A percentile compares a stretch with the other conserved stretches of the same genome.
These are phyloP conservation scores for Apiotrichum akiyoshidainum DNA, from an alignment of 1,284 basidiomycete species.

Conservation along the genomic window DNA sequence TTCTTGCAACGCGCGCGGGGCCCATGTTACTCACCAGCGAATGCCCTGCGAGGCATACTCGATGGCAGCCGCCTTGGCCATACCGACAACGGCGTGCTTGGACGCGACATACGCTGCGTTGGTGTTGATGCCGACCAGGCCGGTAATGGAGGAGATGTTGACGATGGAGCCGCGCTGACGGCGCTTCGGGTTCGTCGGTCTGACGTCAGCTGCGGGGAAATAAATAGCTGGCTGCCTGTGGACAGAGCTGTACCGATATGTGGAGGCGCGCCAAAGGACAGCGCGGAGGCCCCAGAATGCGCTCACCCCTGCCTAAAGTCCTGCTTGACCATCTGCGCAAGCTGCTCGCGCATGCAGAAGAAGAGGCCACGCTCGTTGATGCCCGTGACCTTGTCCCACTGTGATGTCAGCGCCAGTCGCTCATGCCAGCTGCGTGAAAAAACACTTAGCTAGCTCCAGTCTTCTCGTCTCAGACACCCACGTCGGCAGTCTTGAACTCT, in stretches of 20 bases:
- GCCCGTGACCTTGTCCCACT: constrained; percentile 29
- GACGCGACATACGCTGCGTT: constrained; percentile 18
- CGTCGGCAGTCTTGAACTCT: constrained; percentile 23
- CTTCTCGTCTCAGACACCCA: not conserved
- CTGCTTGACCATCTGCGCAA: constrained; percentile 24
- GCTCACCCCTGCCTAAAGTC: constrained; percentile 7
- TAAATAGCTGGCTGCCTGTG: too few relatives aligned
- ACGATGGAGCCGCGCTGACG: constrained; percentile 27
- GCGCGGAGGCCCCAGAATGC: not conserved
- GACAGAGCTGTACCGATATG: too few relatives aligned
- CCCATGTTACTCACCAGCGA: constrained; percentile 9
- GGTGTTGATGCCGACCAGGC: constrained; percentile 3
- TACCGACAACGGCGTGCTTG: constrained; percentile 24
- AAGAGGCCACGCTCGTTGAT: constrained; percentile 30
- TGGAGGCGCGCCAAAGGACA: not conserved
- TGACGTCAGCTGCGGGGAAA: not conserved
- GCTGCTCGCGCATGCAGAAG: constrained; percentile 21
- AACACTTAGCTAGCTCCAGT: not conserved
- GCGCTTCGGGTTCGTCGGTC: not conserved
- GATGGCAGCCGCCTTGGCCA: constrained; percentile 18
- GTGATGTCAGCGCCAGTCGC: not conserved
- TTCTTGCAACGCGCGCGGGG: not conserved
- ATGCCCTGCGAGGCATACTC: constrained; percentile 20
- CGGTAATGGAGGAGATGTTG: constrained; percentile 17
- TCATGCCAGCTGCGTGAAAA: not conserved